These are phyloP conservation scores for Leptographium radiaticola DNA, from an alignment of 2,329 filamentous ascomycete species.

Conservation along the genomic window DNA sequence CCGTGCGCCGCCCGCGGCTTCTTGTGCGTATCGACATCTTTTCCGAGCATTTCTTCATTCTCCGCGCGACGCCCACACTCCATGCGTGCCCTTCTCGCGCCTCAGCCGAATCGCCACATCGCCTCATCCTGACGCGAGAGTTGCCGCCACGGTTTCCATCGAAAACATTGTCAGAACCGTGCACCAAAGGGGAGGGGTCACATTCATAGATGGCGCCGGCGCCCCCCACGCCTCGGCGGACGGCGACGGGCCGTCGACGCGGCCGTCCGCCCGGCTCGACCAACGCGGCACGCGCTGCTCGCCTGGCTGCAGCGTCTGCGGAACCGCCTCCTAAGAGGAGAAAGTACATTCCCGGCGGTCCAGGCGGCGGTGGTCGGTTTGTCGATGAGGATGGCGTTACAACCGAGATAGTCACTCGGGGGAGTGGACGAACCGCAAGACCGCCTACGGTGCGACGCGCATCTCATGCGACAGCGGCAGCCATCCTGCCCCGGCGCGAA, in stretches of 20 bases:
- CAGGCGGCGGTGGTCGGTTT: slow-evolving; percentile 75
- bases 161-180: not conserved
- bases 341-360: slow-evolving; percentile 74
- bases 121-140: slow-evolving; percentile 1
- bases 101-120: not conserved
- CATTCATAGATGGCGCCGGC: slow-evolving; percentile 17
- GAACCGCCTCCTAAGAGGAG: slow-evolving; percentile 58
- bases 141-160: not conserved
- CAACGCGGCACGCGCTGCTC: slow-evolving; percentile 20
- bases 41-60: not conserved
- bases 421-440: not conserved
- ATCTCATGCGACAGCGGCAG: slow-evolving; percentile 19
- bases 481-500: slow-evolving; percentile 40
- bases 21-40: not conserved
- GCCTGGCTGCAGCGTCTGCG: slow-evolving; percentile 24
- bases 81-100: not conserved
- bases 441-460: slow-evolving; percentile 17
- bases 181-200: not conserved
- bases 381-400: slow-evolving; percentile 54
- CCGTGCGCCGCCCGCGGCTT: not conserved
- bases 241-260: slow-evolving; percentile 30
- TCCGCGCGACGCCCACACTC: no score
- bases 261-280: slow-evolving; percentile 27
- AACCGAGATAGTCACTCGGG: slow-evolving; percentile 7
- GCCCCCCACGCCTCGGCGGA: slow-evolving; percentile 26